Evolutionary conservation across 768 basidiomycete species (phyloP).

Genomic region (Steccherinum ochraceum): DNA sequence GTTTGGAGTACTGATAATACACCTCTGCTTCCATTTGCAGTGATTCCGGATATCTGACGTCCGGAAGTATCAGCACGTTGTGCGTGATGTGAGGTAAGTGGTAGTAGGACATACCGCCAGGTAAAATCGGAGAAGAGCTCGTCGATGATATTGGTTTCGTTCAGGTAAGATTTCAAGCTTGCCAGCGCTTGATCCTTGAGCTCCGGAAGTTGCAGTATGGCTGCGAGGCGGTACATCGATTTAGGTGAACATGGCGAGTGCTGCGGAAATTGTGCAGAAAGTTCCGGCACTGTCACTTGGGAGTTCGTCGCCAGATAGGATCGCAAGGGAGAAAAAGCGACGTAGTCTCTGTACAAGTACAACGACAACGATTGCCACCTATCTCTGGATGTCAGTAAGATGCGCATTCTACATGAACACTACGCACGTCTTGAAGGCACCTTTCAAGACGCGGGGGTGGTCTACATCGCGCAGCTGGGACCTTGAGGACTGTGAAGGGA

Average conservation of each 20-base stretch:
- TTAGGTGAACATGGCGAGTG: not conserved
- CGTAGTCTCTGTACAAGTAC: not conserved
- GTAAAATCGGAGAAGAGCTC: not conserved
- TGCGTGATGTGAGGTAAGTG: too few relatives aligned
- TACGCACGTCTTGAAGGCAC: not conserved
- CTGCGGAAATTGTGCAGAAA: too few relatives aligned
- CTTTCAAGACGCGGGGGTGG: not conserved
- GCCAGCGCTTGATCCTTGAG: not conserved
- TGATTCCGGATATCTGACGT: not conserved
- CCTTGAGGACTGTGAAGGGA: too few relatives aligned
- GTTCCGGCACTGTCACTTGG: too few relatives aligned
- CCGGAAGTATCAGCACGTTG: not conserved
- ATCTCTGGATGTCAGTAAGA: too few relatives aligned
- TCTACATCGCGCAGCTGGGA: too few relatives aligned
- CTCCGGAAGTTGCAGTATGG: not conserved
- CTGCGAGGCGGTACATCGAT: not conserved
- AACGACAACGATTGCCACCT: not conserved
- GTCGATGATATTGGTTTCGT: not conserved
- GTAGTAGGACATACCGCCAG: not conserved
- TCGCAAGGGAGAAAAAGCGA: not conserved
- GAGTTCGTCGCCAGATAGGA: not conserved
- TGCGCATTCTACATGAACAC: too few relatives aligned
- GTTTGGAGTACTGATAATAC: not conserved
- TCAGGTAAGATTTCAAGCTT: not conserved
- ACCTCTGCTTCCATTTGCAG: not conserved